Evolutionary conservation across 2,329 filamentous ascomycete species (phyloP).

Genomic region (Sporothrix euskadiensis): DNA sequence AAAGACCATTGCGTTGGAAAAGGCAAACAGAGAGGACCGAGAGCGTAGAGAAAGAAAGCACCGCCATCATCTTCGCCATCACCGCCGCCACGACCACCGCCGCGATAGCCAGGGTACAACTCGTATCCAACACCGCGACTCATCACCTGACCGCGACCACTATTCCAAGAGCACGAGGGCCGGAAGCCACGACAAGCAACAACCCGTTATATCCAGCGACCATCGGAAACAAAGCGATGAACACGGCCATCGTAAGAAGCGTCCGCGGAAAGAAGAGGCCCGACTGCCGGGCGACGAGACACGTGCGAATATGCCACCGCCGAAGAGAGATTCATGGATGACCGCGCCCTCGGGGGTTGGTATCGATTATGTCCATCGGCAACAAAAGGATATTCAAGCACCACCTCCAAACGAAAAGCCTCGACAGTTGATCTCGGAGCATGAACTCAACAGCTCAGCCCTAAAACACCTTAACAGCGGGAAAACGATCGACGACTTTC

Average conservation of each 20-base stretch:
- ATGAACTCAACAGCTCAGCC: slow-evolving; percentile 73
- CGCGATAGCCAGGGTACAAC: slow-evolving; percentile 33
- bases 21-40: slow-evolving; percentile 32
- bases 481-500: slow-evolving; percentile 54
- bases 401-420: slow-evolving; percentile 58
- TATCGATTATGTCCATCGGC: slow-evolving; percentile 75
- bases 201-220: neutral
- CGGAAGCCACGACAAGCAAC: neutral
- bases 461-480: slow-evolving; percentile 61
- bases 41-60: slow-evolving; percentile 34
- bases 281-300: slow-evolving; percentile 39
- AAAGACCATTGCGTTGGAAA: slow-evolving; percentile 43
- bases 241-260: slow-evolving; percentile 61
- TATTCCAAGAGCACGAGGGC: neutral
- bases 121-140: slow-evolving; percentile 28
- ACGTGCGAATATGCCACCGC: slow-evolving; percentile 27
- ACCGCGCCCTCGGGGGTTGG: slow-evolving; percentile 78
- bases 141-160: neutral
- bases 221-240: slow-evolving; percentile 45
- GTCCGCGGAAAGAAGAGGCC: slow-evolving; percentile 55
- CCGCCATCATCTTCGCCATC: slow-evolving; percentile 38
- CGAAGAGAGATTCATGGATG: slow-evolving; percentile 91
- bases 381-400: slow-evolving; percentile 54
- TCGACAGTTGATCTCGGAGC: slow-evolving; percentile 71
- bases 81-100: slow-evolving; percentile 29